Percentiles rank a stretch among this genome's conserved stretches.
Evolutionary conservation across 805 yeast species (phyloP).

Genomic region (Metschnikowia similis): DNA sequence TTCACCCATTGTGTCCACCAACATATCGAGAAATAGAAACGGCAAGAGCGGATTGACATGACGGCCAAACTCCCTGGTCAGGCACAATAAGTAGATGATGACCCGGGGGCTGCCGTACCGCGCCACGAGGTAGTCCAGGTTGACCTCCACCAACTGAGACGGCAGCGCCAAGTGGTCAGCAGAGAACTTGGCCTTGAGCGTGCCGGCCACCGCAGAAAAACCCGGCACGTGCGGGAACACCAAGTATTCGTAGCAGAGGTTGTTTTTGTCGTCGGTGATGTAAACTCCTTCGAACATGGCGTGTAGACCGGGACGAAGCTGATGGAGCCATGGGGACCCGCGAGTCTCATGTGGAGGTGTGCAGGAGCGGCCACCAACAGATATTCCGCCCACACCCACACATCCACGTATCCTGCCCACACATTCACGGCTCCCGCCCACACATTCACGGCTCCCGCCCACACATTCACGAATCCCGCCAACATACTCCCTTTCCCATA

Average conservation of each 20-base stretch:
- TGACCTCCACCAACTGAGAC: constrained; percentile 26
- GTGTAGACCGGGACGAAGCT: background rate
- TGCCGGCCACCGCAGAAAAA: constrained; percentile 24
- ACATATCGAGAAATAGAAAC: constrained; percentile 45
- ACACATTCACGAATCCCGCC: too few relatives aligned
- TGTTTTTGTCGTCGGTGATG: constrained; percentile 33
- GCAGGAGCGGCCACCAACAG: background rate
- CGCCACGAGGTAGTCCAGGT: constrained; percentile 27
- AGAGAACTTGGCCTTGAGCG: constrained; percentile 11
- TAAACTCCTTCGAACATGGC: constrained; percentile 41
- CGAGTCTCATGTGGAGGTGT: background rate
- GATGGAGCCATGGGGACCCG: background rate
- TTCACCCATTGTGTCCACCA: constrained; percentile 50
- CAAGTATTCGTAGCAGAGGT: constrained; percentile 35
- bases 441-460: too few relatives aligned
- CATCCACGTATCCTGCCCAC: too few relatives aligned
- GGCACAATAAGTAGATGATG: constrained; percentile 27
- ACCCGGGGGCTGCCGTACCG: constrained; percentile 21
- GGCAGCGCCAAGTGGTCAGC: constrained; percentile 5
- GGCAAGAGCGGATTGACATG: constrained; percentile 50
- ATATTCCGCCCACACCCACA: too few relatives aligned
- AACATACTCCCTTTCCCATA: too few relatives aligned
- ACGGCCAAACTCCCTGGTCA: constrained; percentile 6
- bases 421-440: too few relatives aligned
- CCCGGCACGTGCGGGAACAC: constrained; percentile 28